Base-by-base conservation (phyloP, 352 stramenopile genomes). In the Bremia lactucae region DNA sequence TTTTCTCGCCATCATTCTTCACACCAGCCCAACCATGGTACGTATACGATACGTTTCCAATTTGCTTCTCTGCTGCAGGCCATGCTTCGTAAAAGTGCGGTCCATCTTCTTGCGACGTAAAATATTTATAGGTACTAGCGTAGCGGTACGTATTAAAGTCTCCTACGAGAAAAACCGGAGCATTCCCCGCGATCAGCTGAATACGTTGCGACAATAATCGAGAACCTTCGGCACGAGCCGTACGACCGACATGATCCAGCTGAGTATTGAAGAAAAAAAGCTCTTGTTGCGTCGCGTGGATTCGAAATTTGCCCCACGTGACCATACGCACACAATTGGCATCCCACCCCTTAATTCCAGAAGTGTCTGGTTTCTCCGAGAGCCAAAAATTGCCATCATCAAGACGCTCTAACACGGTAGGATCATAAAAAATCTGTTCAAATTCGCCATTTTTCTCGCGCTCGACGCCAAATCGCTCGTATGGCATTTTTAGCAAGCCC, bases 111-210 rank as follows among this genome's bases (percentile, higher is more conserved):
- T 78, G 62, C 14, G 55, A 71, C 15, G 80, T 92, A 37, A 87
- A 85, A 62, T 84, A 92, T 49, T 58, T 68, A 65, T 92, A 92
- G 22, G 71, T 86, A 19, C 46, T 68, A 0, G 73, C 87, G 56
- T 89, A 67, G 21, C 80, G 80, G 42, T 88, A 90, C 37, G 75
- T 88, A 46, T 92, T 92, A 49, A 92, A 92, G 45, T 92, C 80
- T 11, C 80, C 80, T 26, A 88, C 62, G 6, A 89, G 48, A 46
- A 92, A 87, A 5, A 92, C 46, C 22, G 78, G 72, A n/a, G 68
- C 50, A 18, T 72, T 50, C 0, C 67, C 61, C 5, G 73, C 69
- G 37, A 81, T 72, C 28, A 50, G 31, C 46, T 83, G 62, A 16
- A 87, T 85, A 26, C 75, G 75, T 24, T 66, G 28, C 72, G 70